phyloP scores from a whole-genome alignment of 139 green algal genomes.

The Zygnema cylindricum region DNA sequence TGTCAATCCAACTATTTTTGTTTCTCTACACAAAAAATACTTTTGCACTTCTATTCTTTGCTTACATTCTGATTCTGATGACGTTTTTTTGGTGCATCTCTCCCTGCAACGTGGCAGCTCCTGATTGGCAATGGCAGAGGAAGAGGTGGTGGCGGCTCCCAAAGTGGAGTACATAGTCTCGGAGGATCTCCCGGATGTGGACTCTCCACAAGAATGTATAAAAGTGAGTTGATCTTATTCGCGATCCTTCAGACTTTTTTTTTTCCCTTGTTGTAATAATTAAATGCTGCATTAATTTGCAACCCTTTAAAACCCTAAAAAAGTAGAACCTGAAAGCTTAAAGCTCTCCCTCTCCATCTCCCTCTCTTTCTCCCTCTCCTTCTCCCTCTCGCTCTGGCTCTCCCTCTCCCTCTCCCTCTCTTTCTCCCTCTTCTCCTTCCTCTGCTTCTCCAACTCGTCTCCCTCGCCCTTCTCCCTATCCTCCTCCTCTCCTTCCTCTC shows the following conservation, averaged over 20 bases:
- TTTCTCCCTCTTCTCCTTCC: neutral
- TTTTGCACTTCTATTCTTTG: too few species aligned
- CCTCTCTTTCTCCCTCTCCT: constrained; percentile 8
- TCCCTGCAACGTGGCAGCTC: too few species aligned
- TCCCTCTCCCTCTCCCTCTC: neutral
- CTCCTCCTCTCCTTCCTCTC: neutral
- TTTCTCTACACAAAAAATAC: too few species aligned
- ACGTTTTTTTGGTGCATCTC: too few species aligned
- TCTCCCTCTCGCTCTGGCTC: neutral
- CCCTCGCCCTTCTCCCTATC: neutral
- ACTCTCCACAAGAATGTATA: neutral
- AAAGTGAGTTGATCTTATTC: constrained; percentile 4
- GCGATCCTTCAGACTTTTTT: too few species aligned
- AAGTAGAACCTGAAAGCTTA: too few species aligned
- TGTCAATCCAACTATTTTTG: too few species aligned
- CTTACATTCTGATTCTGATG: too few species aligned
- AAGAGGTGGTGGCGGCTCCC: neutral
- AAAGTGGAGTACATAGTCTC: neutral
- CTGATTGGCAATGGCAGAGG: neutral
- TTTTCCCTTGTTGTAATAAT: too few species aligned
- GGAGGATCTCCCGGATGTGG: neutral
- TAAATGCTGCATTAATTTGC: too few species aligned
- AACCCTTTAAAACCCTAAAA: too few species aligned
- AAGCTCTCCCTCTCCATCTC: neutral
- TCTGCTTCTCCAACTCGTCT: neutral